Percentiles rank a stretch among this genome's conserved stretches.
Evolutionary conservation across 1,284 basidiomycete species (phyloP).

Genomic region (Lentinula novae-zelandiae): DNA sequence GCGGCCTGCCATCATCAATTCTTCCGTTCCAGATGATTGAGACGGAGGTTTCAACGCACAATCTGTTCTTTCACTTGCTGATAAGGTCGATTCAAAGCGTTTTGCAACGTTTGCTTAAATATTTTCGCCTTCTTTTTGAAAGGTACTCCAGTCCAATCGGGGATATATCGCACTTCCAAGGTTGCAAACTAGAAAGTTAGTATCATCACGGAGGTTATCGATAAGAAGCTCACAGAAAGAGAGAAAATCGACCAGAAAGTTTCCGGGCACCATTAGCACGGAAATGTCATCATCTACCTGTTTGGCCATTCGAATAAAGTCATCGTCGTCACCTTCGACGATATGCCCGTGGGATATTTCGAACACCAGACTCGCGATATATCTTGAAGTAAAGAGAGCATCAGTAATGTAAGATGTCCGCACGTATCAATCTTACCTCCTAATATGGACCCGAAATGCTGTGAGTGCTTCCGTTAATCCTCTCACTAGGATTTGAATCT

Average conservation of each 20-base stretch:
- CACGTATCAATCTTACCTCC: neutral
- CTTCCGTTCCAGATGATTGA: neutral
- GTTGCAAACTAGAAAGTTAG: neutral
- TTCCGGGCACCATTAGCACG: slow-evolving; percentile 13
- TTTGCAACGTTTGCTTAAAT: neutral
- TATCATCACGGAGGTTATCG: neutral
- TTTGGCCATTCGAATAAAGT: slow-evolving; percentile 15
- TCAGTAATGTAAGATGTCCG: neutral
- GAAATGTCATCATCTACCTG: slow-evolving; percentile 16
- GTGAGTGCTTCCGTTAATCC: slow-evolving; percentile 7
- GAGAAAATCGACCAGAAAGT: slow-evolving; percentile 19
- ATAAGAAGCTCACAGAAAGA: slow-evolving; percentile 15
- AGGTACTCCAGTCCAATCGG: slow-evolving; percentile 5
- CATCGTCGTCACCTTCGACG: slow-evolving; percentile 15
- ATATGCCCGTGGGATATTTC: slow-evolving; percentile 18
- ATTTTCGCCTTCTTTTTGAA: slow-evolving; percentile 10
- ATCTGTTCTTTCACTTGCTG: slow-evolving; percentile 12
- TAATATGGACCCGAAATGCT: slow-evolving; percentile 3
- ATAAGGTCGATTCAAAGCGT: slow-evolving; percentile 12
- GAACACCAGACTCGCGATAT: slow-evolving; percentile 12
- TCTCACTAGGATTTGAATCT: slow-evolving; percentile 4
- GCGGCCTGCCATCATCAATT: slow-evolving; percentile 3
- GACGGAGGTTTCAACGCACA: slow-evolving; percentile 1
- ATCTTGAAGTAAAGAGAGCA: neutral
- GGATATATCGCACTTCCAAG: neutral